Percentiles rank a stretch among this genome's conserved stretches.
Evolutionary conservation across 495 filamentous ascomycete species (phyloP).

Genomic region (Penicillium chermesinum): DNA sequence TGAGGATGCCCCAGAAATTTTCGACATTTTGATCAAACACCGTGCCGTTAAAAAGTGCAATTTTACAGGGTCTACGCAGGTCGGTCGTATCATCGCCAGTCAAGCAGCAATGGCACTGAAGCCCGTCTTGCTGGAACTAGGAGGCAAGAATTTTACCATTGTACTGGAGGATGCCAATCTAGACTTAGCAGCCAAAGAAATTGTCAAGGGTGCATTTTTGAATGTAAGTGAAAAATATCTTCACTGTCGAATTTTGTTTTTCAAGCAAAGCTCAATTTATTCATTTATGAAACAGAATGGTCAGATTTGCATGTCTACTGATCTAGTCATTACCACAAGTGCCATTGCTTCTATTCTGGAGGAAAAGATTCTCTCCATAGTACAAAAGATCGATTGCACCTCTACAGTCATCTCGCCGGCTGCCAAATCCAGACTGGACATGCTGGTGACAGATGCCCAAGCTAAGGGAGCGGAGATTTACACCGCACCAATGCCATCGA

Average conservation of each 20-base stretch:
- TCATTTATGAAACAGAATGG: constrained; percentile 36
- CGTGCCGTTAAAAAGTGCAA: constrained; percentile 54
- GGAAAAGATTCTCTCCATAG: background rate
- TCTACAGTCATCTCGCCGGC: background rate
- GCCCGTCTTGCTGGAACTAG: constrained; percentile 63
- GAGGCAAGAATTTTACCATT: constrained; percentile 61
- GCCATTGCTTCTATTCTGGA: constrained; percentile 15
- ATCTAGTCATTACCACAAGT: constrained; percentile 58
- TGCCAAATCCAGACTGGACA: background rate
- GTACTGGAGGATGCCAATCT: constrained; percentile 64
- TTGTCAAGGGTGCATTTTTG: too few relatives aligned
- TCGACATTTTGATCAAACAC: background rate
- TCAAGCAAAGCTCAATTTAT: constrained; percentile 43
- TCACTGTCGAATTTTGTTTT: too few relatives aligned
- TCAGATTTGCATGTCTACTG: constrained; percentile 77
- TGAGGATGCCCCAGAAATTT: background rate
- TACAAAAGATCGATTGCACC: background rate
- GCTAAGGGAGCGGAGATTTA: background rate
- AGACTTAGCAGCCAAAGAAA: constrained; percentile 52
- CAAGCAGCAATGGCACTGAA: constrained; percentile 60
- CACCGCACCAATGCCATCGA: too few relatives aligned
- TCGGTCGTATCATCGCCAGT: constrained; percentile 54
- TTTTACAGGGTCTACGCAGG: constrained; percentile 59
- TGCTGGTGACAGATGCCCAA: background rate
- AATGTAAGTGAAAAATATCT: too few relatives aligned